Conservation (phyloP, 306 rosid genomes). For the Senna siamea region DNA sequence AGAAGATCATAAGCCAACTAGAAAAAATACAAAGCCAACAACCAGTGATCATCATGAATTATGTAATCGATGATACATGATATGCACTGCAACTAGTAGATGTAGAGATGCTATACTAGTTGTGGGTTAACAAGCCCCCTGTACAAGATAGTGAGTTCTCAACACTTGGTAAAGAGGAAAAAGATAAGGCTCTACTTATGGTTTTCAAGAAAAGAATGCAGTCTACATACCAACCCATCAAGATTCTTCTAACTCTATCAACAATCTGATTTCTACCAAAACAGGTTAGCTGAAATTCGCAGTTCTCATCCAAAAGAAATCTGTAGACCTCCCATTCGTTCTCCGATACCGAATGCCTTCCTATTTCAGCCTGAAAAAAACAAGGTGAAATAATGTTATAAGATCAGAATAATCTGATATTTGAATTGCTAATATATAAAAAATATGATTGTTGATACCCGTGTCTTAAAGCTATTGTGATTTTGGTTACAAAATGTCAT, state of each 20-base stretch:
- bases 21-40: conserved; percentile 13
- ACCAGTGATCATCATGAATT: neutral
- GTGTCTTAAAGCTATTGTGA: neutral
- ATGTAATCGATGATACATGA: conserved; percentile 8
- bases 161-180: no score
- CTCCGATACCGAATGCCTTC: conserved; percentile 64
- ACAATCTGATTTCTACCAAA: conserved; percentile 67
- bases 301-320: conserved; percentile 74
- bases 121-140: neutral
- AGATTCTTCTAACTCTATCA: conserved; percentile 70
- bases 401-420: neutral
- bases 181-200: no score
- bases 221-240: conserved; percentile 69
- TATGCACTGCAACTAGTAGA: conserved; percentile 9
- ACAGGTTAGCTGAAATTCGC: conserved; percentile 48
- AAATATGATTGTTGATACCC: neutral
- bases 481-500: neutral
- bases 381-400: neutral
- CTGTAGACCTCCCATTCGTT: conserved; percentile 89
- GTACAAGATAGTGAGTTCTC: neutral
- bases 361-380: conserved; percentile 69
- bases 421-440: conserved; percentile 6
- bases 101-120: neutral
- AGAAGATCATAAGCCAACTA: neutral
- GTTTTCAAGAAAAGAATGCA: neutral